Percentiles rank a stretch among this genome's conserved stretches.
Evolutionary conservation across 1,284 basidiomycete genomes (phyloP).

Genomic region (Cystobasidium sp.): DNA sequence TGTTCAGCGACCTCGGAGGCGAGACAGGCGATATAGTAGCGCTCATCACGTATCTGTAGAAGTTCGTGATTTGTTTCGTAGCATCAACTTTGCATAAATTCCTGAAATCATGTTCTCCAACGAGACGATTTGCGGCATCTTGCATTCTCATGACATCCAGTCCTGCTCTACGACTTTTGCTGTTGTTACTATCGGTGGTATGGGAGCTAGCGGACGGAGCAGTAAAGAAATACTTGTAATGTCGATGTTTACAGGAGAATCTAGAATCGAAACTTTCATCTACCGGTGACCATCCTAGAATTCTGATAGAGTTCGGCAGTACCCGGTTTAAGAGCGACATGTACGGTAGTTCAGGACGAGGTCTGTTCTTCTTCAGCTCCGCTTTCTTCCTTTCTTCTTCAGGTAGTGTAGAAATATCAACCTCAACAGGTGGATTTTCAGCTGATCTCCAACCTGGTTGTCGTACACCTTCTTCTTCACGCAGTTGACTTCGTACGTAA

Average conservation of each 20-base stretch:
- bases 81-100: conserved; percentile 96
- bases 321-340: conserved; percentile 76
- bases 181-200: background rate
- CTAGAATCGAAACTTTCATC: conserved; percentile 78
- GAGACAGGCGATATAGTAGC: conserved; percentile 64
- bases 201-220: conserved; percentile 45
- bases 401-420: background rate
- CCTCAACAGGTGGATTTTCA: background rate
- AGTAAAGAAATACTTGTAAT: conserved; percentile 97
- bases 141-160: conserved; percentile 79
- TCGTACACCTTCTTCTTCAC: conserved; percentile 44
- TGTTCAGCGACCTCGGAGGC: background rate
- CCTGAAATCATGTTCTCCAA: conserved; percentile 94
- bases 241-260: conserved; percentile 81
- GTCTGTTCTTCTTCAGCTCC: conserved; percentile 51
- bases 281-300: conserved; percentile 97
- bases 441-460: conserved; percentile 50
- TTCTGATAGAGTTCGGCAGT: conserved; percentile 83
- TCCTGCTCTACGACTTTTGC: conserved; percentile 52
- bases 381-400: conserved; percentile 44
- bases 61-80: conserved; percentile 85
- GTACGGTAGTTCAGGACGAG: conserved; percentile 35
- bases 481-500: conserved; percentile 72
- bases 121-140: conserved; percentile 69
- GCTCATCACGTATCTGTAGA: conserved; percentile 68